Conservation (phyloP, 148 eudicot species). For the Silene uniflora region DNA sequence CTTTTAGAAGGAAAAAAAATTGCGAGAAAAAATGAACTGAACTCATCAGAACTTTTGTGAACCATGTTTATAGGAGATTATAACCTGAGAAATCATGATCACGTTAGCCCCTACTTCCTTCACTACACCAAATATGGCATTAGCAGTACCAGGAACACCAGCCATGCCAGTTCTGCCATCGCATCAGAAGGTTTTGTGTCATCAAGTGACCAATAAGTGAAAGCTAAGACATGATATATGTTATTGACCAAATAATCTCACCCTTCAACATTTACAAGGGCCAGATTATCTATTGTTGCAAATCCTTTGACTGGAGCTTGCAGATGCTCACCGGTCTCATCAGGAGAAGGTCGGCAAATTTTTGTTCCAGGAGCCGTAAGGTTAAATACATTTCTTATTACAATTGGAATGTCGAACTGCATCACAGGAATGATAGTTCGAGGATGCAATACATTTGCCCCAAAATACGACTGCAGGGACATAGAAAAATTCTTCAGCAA, state of each 20-base stretch:
- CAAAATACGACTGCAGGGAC: conserved; percentile 88
- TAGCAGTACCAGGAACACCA: conserved; percentile 99
- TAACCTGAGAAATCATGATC: conserved; percentile 93
- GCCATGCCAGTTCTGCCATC: conserved; percentile 94
- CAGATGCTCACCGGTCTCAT: conserved; percentile 40
- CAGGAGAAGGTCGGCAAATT: conserved; percentile 57
- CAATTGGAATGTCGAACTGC: conserved; percentile 86
- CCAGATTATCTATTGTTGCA: conserved; percentile 96
- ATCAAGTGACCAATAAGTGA: conserved; percentile 14
- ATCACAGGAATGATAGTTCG: conserved; percentile 97
- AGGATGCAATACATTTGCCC: conserved; percentile 98
- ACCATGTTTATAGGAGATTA: background rate
- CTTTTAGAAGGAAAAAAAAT: too few species aligned
- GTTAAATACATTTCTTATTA: conserved; percentile 94
- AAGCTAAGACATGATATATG: background rate
- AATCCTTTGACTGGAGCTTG: conserved; percentile 88
- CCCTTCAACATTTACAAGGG: conserved; percentile 98
- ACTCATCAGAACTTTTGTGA: background rate
- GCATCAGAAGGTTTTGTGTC: conserved; percentile 12
- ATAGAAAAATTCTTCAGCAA: conserved; percentile 14
- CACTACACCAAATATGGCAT: conserved; percentile 80
- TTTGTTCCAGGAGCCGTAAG: conserved; percentile 86
- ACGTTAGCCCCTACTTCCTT: conserved; percentile 99
- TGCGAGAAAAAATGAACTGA: background rate
- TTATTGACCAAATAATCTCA: conserved; percentile 30